Evolutionary conservation across 2,329 filamentous ascomycete species (phyloP), one percentile per base, ranked within the genome.

Genomic region (Dothistroma pini): DNA sequence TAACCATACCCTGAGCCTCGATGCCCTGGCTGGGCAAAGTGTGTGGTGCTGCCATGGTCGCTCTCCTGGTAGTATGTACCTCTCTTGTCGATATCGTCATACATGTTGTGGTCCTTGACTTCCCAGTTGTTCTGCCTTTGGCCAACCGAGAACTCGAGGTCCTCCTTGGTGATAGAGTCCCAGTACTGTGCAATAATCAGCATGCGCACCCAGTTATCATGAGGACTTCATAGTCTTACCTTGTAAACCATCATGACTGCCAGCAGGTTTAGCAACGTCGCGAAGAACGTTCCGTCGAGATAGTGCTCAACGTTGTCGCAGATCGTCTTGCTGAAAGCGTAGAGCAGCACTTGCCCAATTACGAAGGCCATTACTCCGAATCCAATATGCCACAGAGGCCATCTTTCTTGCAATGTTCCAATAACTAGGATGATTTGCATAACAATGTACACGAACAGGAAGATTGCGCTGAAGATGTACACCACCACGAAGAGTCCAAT

Each of bases 241-340:
- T 99, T 99, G 84, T 99, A 99, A 41, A 99, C 88, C 95, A 97
- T 99, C 95, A 99, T 99, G 63, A 99, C 93, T 12, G 88, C 91
- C 49, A 99, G 81, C 50, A 99, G 79, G 74, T 99, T 99, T 80
- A 92, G 95, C 58, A 93, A 87, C 0, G 93, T 97, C 4, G 92
- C 91, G 72, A 99, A 93, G 79, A 97, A 96, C 53, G 97, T 78
- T 0, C 93, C 93, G 72, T 99, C 95, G 54, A 99, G 78, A 74
- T 97, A 99, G 76, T 99, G 95, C 76, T 91, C 87, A 44, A 93
- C 86, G 52, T 86, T 85, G 56, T 88, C 83, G 80, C 95, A 99
- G 71, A 99, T 93, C 65, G 83, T 86, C 66, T 88, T 83, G 78
- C 91, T 95, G 72, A 97, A 91, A 25, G 89, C 91, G 74, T 99